phyloP scores from a whole-genome alignment of 805 yeast genomes.

The Yamadazyma kitorensis region DNA sequence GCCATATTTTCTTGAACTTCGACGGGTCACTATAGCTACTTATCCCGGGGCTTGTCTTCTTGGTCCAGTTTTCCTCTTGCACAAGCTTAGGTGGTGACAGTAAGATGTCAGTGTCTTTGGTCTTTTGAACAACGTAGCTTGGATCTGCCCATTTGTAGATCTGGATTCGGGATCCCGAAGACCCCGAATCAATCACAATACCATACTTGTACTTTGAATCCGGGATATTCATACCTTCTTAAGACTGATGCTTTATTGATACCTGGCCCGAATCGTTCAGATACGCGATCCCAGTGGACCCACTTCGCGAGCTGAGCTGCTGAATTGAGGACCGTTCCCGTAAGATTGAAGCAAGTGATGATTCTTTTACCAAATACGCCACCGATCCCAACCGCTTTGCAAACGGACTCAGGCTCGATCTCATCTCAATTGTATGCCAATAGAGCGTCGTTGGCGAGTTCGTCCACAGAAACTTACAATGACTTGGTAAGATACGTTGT shows the following conservation, averaged over 20 bases:
- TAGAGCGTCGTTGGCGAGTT: constrained; percentile 7
- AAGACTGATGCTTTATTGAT: neutral
- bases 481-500: constrained; percentile 26
- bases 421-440: constrained; percentile 6
- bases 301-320: too few species aligned
- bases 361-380: constrained; percentile 15
- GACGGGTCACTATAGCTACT: constrained; percentile 53
- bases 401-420: constrained; percentile 2
- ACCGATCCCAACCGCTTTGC: constrained; percentile 4
- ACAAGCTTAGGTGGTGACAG: constrained; percentile 65
- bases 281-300: too few species aligned
- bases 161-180: constrained; percentile 89
- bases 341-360: too few species aligned
- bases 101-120: constrained; percentile 30
- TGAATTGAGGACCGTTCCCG: too few species aligned
- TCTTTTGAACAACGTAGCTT: constrained; percentile 12
- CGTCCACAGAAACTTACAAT: constrained; percentile 12
- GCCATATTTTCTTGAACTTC: constrained; percentile 60
- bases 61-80: constrained; percentile 66
- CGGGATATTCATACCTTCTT: constrained; percentile 13
- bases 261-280: too few species aligned
- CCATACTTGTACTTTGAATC: constrained; percentile 52
- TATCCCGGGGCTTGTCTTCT: constrained; percentile 79
- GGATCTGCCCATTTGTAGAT: constrained; percentile 75
- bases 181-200: constrained; percentile 91